A percentile compares a stretch with the other conserved stretches of the same genome.
Conservation (phyloP, 768 basidiomycete genomes). For the Phlebiopsis gigantea region DNA sequence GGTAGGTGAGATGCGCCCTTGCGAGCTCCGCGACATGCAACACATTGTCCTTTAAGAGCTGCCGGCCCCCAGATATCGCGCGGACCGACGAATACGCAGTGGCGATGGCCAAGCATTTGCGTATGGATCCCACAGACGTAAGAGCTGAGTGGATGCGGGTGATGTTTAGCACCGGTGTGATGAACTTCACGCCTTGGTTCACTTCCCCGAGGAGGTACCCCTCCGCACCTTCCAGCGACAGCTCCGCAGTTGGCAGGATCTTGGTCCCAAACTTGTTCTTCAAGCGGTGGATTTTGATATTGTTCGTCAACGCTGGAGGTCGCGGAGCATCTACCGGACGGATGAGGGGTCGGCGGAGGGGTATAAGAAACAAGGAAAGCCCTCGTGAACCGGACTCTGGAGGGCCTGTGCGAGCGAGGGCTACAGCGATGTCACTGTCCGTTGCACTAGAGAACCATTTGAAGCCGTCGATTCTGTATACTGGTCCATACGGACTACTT, state of each 20-base stretch:
- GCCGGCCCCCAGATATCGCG: constrained; percentile 43
- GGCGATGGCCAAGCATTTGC: constrained; percentile 61
- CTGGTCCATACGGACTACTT: constrained; percentile 36
- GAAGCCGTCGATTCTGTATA: constrained; percentile 60
- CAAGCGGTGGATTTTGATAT: constrained; percentile 63
- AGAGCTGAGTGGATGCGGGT: constrained; percentile 67
- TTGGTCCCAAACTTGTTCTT: constrained; percentile 80
- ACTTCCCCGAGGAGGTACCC: constrained; percentile 58
- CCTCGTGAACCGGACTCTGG: constrained; percentile 50
- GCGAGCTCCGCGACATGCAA: constrained; percentile 66
- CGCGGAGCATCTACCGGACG: constrained; percentile 33
- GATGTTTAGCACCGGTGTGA: constrained; percentile 71
- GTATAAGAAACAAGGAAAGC: constrained; percentile 72
- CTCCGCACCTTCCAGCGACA: constrained; percentile 51
- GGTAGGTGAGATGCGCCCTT: constrained; percentile 53
- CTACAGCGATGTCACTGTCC: constrained; percentile 67
- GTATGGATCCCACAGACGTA: constrained; percentile 48
- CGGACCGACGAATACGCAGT: constrained; percentile 60
- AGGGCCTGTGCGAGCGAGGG: constrained; percentile 67
- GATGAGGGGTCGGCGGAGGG: constrained; percentile 50
- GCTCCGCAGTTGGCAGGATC: constrained; percentile 70
- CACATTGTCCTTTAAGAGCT: constrained; percentile 47
- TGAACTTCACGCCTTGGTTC: constrained; percentile 59
- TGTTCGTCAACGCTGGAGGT: constrained; percentile 51
- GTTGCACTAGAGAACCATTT: constrained; percentile 87